Evolutionary conservation across 495 filamentous ascomycete species (phyloP).

Genomic region (Talaromyces wortmannii): DNA sequence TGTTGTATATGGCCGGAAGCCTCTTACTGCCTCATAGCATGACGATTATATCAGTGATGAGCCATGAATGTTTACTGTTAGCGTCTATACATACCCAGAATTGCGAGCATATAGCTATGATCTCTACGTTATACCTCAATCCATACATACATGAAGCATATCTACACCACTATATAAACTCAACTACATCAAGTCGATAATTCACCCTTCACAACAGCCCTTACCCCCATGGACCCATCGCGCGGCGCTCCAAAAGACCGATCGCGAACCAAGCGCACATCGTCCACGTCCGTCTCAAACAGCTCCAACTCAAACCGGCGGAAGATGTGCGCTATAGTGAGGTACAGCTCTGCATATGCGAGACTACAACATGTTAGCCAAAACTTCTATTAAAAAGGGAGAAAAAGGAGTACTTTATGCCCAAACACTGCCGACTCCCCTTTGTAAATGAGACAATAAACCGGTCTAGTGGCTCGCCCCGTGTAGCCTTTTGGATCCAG

Average conservation of each 20-base stretch:
- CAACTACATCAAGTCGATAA: too few relatives aligned
- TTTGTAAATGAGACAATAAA: conserved; percentile 21
- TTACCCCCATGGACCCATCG: conserved; percentile 24
- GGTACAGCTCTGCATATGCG: conserved; percentile 25
- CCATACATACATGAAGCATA: too few relatives aligned
- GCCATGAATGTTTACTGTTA: too few relatives aligned
- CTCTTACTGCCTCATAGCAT: too few relatives aligned
- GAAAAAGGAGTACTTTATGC: conserved; percentile 12
- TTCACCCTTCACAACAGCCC: conserved; percentile 7
- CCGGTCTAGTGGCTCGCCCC: conserved; percentile 4
- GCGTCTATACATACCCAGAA: too few relatives aligned
- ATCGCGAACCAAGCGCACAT: conserved; percentile 27
- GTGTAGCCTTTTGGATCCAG: conserved; percentile 23
- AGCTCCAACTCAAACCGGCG: conserved; percentile 20
- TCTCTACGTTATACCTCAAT: too few relatives aligned
- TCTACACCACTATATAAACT: too few relatives aligned
- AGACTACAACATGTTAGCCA: conserved; percentile 7
- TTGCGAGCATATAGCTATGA: too few relatives aligned
- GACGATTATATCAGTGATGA: too few relatives aligned
- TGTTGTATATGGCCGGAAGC: too few relatives aligned
- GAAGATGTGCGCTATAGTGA: conserved; percentile 21
- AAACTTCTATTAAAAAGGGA: not conserved
- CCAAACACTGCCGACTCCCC: conserved; percentile 17
- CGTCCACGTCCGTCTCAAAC: conserved; percentile 27
- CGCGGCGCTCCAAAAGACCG: conserved; percentile 23